Percentiles rank a stretch among this genome's conserved stretches.
phyloP scores from a whole-genome alignment of 1,284 basidiomycete species.

The Phlebopus sp. region DNA sequence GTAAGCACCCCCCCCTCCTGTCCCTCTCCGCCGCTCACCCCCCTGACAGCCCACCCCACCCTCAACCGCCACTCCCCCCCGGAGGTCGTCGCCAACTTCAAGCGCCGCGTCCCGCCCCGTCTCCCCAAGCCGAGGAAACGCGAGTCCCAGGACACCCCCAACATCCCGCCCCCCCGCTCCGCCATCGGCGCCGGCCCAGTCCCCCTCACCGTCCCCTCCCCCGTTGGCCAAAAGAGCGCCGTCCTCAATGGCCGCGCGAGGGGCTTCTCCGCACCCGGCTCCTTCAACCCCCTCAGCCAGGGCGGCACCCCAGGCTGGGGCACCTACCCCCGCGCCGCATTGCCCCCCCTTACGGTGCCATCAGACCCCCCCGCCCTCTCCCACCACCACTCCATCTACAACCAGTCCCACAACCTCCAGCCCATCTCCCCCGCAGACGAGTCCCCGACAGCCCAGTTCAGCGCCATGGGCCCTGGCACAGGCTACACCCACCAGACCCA shows the following conservation, averaged over 20 bases:
- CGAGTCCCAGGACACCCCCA: slow-evolving; percentile 58
- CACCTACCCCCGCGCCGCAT: slow-evolving; percentile 57
- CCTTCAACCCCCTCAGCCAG: slow-evolving; percentile 66
- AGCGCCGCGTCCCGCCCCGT: slow-evolving; percentile 89
- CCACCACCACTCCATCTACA: slow-evolving; percentile 52
- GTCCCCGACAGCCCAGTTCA: slow-evolving; percentile 56
- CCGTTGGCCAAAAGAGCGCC: slow-evolving; percentile 38
- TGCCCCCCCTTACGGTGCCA: slow-evolving; percentile 80
- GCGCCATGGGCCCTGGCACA: slow-evolving; percentile 44
- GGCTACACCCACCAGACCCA: slow-evolving; percentile 35
- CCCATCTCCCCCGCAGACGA: slow-evolving; percentile 67
- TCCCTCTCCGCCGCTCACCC: slow-evolving; percentile 10
- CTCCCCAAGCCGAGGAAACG: slow-evolving; percentile 79
- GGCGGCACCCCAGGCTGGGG: slow-evolving; percentile 54
- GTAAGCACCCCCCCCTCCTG: slow-evolving; percentile 49
- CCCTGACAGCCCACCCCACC: slow-evolving; percentile 72
- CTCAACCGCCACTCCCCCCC: slow-evolving; percentile 83
- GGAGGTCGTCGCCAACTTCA: slow-evolving; percentile 86
- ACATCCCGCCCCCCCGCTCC: slow-evolving; percentile 68
- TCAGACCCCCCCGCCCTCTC: slow-evolving; percentile 61
- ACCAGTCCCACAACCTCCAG: slow-evolving; percentile 58
- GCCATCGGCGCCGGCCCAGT: slow-evolving; percentile 64
- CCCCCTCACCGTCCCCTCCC: slow-evolving; percentile 55
- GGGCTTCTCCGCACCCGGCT: slow-evolving; percentile 77
- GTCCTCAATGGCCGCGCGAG: slow-evolving; percentile 56